Evolutionary conservation across 2,329 filamentous ascomycete species (phyloP).

Genomic region (Fusarium sp.): DNA sequence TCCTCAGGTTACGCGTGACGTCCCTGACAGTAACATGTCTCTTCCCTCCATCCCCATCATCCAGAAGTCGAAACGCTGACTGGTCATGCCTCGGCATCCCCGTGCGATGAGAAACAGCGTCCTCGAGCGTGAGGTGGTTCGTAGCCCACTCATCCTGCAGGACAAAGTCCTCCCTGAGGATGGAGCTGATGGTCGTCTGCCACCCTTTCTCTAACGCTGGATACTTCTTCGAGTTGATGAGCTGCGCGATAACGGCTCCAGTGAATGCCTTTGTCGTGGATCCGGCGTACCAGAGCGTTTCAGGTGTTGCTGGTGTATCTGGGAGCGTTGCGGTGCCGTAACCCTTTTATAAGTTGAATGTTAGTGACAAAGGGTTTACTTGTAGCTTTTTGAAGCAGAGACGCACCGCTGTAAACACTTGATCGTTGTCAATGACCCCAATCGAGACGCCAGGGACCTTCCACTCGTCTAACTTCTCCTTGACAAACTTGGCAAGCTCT

Average conservation of each 20-base stretch:
- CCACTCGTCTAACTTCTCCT: constrained; percentile 37
- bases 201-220: constrained; percentile 50
- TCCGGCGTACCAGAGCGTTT: constrained; percentile 63
- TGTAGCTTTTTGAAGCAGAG: neutral
- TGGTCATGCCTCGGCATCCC: constrained; percentile 57
- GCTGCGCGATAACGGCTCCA: constrained; percentile 57
- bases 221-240: constrained; percentile 55
- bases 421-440: constrained; percentile 41
- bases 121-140: constrained; percentile 60
- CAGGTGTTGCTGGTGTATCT: constrained; percentile 52
- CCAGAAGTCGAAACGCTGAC: constrained; percentile 17
- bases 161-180: constrained; percentile 62
- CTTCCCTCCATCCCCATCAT: constrained; percentile 45
- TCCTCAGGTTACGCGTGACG: constrained; percentile 53
- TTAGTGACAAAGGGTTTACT: neutral
- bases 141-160: constrained; percentile 57
- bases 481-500: constrained; percentile 8
- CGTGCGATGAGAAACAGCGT: constrained; percentile 61
- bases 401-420: constrained; percentile 40
- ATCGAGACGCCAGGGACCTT: constrained; percentile 43
- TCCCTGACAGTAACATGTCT: constrained; percentile 45
- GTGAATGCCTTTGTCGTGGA: constrained; percentile 65
- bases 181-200: constrained; percentile 55
- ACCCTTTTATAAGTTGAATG: constrained; percentile 26
- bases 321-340: constrained; percentile 44